Conservation (phyloP, 2,329 filamentous ascomycete genomes). For the Arthrobotrys pseudoclavata region DNA sequence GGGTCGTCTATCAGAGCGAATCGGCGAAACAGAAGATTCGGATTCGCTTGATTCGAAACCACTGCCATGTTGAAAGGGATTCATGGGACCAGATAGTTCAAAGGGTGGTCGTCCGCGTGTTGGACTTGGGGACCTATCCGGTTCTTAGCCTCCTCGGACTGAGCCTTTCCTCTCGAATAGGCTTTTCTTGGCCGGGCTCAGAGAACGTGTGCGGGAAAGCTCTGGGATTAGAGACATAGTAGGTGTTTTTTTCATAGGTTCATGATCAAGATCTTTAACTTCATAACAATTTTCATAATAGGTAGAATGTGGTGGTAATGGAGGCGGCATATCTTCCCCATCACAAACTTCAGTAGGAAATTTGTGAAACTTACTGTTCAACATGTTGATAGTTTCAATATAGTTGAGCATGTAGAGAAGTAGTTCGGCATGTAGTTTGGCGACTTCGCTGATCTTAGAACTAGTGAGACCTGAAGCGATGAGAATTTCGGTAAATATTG, state of each 20-base stretch:
- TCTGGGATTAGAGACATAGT: background rate
- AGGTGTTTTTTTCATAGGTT: slow-evolving; percentile 4
- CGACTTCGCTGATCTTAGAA: slow-evolving; percentile 58
- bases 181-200: slow-evolving; percentile 15
- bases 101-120: slow-evolving; percentile 52
- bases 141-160: background rate
- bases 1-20: slow-evolving; percentile 22
- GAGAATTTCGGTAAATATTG: slow-evolving; percentile 49
- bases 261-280: slow-evolving; percentile 4
- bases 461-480: slow-evolving; percentile 53
- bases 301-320: background rate
- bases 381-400: slow-evolving; percentile 26
- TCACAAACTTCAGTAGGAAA: slow-evolving; percentile 19
- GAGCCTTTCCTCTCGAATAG: slow-evolving; percentile 2
- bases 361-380: slow-evolving; percentile 40
- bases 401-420: slow-evolving; percentile 54
- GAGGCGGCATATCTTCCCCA: slow-evolving; percentile 3
- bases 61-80: background rate
- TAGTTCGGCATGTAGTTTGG: slow-evolving; percentile 50
- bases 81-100: background rate
- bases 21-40: slow-evolving; percentile 33
- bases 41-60: slow-evolving; percentile 35
- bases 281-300: slow-evolving; percentile 12
- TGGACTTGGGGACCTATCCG: slow-evolving; percentile 51
- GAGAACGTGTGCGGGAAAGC: background rate